Percentiles rank a stretch among this genome's conserved stretches.
These are phyloP conservation scores for Platanthera guangdongensis DNA, from an alignment of 106 monocot species.

Conservation along the genomic window DNA sequence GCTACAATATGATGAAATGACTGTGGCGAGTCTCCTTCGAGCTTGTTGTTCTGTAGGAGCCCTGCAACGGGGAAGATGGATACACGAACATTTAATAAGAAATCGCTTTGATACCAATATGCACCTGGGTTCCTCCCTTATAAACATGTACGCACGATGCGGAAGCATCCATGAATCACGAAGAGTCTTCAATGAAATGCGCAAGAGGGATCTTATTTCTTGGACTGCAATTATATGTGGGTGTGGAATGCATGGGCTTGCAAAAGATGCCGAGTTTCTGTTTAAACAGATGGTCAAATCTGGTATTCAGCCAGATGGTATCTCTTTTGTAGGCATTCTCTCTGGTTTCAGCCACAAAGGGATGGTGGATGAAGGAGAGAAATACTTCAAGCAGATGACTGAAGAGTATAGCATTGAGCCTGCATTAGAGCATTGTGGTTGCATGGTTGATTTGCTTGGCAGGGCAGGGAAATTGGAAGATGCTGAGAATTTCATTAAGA, in stretches of 20 bases:
- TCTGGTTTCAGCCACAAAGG: constrained; percentile 40
- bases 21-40: constrained; percentile 33
- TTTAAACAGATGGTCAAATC: constrained; percentile 30
- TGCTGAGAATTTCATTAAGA: constrained; percentile 26
- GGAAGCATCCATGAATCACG: constrained; percentile 22
- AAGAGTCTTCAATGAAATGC: constrained; percentile 22
- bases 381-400: constrained; percentile 34
- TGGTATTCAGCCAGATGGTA: constrained; percentile 27
- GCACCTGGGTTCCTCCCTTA: constrained; percentile 29
- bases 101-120: constrained; percentile 13
- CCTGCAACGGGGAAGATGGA: constrained; percentile 26
- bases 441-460: constrained; percentile 52
- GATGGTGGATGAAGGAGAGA: constrained; percentile 23
- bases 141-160: constrained; percentile 39
- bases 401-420: constrained; percentile 25
- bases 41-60: constrained; percentile 37
- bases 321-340: constrained; percentile 32
- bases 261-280: constrained; percentile 25
- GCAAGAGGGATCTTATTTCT: constrained; percentile 21
- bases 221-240: constrained; percentile 43
- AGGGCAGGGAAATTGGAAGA: constrained; percentile 34
- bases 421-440: constrained; percentile 28
- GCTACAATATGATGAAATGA: constrained; percentile 30
- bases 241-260: constrained; percentile 40
- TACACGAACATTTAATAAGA: constrained; percentile 24